A percentile compares a stretch with the other conserved stretches of the same genome.
Conservation (phyloP, 495 filamentous ascomycete species). For the Penicillium simplicissimum region DNA sequence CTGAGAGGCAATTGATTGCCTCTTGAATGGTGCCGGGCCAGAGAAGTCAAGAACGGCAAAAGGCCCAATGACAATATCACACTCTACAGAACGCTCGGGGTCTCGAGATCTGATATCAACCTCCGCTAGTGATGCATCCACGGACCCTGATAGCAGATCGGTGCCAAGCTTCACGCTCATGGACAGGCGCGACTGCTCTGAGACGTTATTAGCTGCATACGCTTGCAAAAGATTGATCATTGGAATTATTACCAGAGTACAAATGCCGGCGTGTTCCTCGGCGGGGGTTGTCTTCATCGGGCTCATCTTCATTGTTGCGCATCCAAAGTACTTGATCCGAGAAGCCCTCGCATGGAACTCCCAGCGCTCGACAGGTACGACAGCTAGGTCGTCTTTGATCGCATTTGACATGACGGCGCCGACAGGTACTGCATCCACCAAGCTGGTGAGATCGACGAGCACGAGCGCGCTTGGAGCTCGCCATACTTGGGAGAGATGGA, state of each 20-base stretch:
- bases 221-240: not conserved
- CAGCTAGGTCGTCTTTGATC: conserved; percentile 42
- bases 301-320: conserved; percentile 15
- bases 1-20: not conserved
- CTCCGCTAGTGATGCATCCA: conserved; percentile 37
- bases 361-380: conserved; percentile 30
- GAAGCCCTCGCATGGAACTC: conserved; percentile 36
- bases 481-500: conserved; percentile 12
- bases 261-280: conserved; percentile 35
- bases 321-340: conserved; percentile 37
- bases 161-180: conserved; percentile 33
- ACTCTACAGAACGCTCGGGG: conserved; percentile 16
- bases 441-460: conserved; percentile 34
- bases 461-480: conserved; percentile 22
- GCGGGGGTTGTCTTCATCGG: conserved; percentile 11
- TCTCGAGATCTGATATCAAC: conserved; percentile 32
- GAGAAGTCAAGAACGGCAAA: conserved; percentile 35
- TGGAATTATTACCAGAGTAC: conserved; percentile 28
- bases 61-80: conserved; percentile 36
- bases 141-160: conserved; percentile 31
- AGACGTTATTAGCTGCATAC: conserved; percentile 1
- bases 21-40: not conserved
- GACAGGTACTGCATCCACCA: conserved; percentile 39
- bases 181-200: conserved; percentile 33
- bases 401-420: conserved; percentile 35